These are phyloP conservation scores for Davidsoniella australis DNA, from an alignment of 2,329 filamentous ascomycete species.

Conservation along the genomic window DNA sequence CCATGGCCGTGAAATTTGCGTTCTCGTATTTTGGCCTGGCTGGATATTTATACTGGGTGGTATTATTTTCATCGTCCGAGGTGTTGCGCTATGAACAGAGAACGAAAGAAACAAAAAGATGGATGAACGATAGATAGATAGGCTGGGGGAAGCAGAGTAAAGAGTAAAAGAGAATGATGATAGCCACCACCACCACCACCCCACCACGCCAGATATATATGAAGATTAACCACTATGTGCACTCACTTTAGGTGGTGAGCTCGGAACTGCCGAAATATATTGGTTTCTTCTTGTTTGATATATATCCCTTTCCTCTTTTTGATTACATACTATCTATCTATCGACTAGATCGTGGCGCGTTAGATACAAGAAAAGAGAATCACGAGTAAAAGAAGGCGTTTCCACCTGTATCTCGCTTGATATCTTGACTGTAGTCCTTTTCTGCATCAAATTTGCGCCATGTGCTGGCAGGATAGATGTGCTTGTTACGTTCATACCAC, in stretches of 20 bases:
- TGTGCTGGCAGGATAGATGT: slow-evolving; percentile 89
- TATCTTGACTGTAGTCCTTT: slow-evolving; percentile 62
- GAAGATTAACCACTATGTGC: too few relatives aligned
- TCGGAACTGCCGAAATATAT: background rate
- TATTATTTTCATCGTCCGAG: background rate
- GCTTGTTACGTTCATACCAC: slow-evolving; percentile 96
- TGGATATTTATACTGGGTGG: slow-evolving; percentile 29
- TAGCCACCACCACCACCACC: too few relatives aligned
- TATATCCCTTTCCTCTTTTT: background rate
- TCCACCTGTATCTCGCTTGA: slow-evolving; percentile 69
- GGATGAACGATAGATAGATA: too few relatives aligned
- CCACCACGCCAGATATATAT: too few relatives aligned
- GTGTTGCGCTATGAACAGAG: slow-evolving; percentile 3
- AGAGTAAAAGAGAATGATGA: too few relatives aligned
- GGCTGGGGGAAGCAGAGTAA: too few relatives aligned
- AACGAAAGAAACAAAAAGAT: too few relatives aligned
- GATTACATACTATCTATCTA: background rate
- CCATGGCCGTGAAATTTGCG: slow-evolving; percentile 29
- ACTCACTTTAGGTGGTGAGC: slow-evolving; percentile 5
- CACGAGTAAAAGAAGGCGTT: slow-evolving; percentile 79
- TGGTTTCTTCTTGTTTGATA: background rate
- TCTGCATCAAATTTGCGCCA: slow-evolving; percentile 93
- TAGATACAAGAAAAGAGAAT: slow-evolving; percentile 14
- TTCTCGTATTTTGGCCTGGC: slow-evolving; percentile 40
- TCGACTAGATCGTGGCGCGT: too few relatives aligned